phyloP scores from a whole-genome alignment of 169 alveolate genomes.

The Plasmodium vinckei region DNA sequence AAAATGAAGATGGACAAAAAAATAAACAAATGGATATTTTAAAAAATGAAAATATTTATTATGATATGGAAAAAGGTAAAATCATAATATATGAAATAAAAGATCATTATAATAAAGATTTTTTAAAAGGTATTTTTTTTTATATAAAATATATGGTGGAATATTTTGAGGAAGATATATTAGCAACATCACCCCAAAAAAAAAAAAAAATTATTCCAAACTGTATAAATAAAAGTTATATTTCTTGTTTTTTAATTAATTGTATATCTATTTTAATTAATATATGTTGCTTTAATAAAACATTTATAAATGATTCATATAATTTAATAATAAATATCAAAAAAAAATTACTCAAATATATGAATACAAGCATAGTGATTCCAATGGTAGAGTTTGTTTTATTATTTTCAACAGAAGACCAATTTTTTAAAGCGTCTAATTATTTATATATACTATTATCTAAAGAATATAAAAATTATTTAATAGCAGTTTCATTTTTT shows the following conservation, averaged over 20 bases:
- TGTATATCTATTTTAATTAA: conserved; percentile 25
- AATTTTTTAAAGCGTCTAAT: conserved; percentile 48
- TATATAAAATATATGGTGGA: conserved; percentile 29
- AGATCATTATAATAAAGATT: conserved; percentile 27
- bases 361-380: conserved; percentile 26
- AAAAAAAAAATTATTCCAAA: neutral
- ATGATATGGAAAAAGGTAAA: conserved; percentile 4
- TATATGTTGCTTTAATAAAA: conserved; percentile 21
- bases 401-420: conserved; percentile 23
- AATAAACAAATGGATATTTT: neutral
- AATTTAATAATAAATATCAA: conserved; percentile 32
- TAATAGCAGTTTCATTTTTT: conserved; percentile 44
- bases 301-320: conserved; percentile 12
- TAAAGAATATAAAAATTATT: conserved; percentile 38
- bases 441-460: conserved; percentile 12
- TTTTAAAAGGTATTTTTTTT: conserved; percentile 29
- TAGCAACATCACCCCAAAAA: neutral
- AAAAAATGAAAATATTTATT: conserved; percentile 19
- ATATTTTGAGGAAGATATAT: conserved; percentile 8
- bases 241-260: conserved; percentile 30
- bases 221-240: conserved; percentile 17
- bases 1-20: neutral
- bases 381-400: conserved; percentile 46
- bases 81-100: neutral
- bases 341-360: conserved; percentile 7